Evolutionary conservation across 2,329 filamentous ascomycete species (phyloP).

Genomic region (Fusarium aywerte): DNA sequence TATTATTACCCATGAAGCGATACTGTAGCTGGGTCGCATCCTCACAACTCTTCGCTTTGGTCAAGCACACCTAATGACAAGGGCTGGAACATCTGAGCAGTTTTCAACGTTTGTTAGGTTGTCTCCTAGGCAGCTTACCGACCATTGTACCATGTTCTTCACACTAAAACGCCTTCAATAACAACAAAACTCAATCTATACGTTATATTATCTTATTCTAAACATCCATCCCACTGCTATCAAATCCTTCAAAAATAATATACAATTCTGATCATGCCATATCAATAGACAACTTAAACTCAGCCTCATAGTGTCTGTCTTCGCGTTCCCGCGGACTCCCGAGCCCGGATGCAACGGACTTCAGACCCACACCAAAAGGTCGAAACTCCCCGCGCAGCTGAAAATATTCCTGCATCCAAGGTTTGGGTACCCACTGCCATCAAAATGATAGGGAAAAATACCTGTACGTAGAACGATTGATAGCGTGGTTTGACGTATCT

Average conservation of each 20-base stretch:
- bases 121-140: too few relatives aligned
- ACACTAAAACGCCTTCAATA: not conserved
- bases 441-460: not conserved
- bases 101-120: too few relatives aligned
- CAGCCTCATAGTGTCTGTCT: not conserved
- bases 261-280: not conserved
- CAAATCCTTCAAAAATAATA: not conserved
- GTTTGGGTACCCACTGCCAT: slow-evolving; percentile 13
- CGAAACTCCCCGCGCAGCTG: not conserved
- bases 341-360: slow-evolving; percentile 1
- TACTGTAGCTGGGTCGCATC: too few relatives aligned
- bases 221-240: too few relatives aligned
- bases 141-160: too few relatives aligned
- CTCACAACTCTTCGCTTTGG: not conserved
- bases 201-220: not conserved
- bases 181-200: not conserved
- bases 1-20: too few relatives aligned
- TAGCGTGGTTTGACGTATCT: slow-evolving; percentile 17
- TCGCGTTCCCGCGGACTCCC: slow-evolving; percentile 8
- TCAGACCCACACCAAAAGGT: slow-evolving; percentile 5
- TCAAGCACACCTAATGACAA: not conserved
- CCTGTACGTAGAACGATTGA: not conserved
- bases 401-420: not conserved
- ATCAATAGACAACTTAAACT: not conserved
- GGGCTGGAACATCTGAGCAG: not conserved